Evolutionary conservation across 495 filamentous ascomycete species (phyloP).

Genomic region (Bacidia rubella): DNA sequence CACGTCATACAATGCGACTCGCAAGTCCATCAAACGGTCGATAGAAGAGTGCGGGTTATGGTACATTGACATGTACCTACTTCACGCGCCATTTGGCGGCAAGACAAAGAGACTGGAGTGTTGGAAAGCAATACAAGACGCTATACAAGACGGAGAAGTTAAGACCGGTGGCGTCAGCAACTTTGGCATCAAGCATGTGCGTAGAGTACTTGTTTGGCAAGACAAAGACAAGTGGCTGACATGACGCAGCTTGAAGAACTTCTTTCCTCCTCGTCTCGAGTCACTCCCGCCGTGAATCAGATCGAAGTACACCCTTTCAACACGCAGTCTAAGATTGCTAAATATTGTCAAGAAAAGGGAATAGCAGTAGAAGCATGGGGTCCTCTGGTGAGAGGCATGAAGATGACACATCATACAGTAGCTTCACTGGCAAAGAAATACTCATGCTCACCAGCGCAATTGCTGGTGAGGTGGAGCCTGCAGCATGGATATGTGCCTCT

Average conservation of each 20-base stretch:
- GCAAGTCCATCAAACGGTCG: conserved; percentile 40
- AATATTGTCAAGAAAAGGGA: conserved; percentile 37
- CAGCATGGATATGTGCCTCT: conserved; percentile 59
- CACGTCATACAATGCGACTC: conserved; percentile 40
- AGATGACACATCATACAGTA: conserved; percentile 39
- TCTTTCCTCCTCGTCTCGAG: conserved; percentile 35
- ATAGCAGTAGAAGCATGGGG: conserved; percentile 54
- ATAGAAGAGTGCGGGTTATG: conserved; percentile 40
- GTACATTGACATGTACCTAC: conserved; percentile 59
- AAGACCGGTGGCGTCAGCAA: conserved; percentile 52
- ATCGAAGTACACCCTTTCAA: conserved; percentile 62
- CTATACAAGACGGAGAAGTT: conserved; percentile 44
- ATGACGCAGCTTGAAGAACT: conserved; percentile 45
- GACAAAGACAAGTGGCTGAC: background rate
- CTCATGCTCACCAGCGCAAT: conserved; percentile 42
- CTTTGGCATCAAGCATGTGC: conserved; percentile 51
- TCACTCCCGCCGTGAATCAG: conserved; percentile 50
- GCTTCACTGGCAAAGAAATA: conserved; percentile 42
- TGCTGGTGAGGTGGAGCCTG: conserved; percentile 53
- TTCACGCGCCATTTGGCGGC: conserved; percentile 55
- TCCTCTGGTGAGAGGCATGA: conserved; percentile 39
- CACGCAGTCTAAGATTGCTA: conserved; percentile 41
- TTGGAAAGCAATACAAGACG: conserved; percentile 55
- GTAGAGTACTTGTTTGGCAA: conserved; percentile 10
- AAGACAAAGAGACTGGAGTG: conserved; percentile 41